Percentiles rank a stretch among this genome's conserved stretches.
Conservation (phyloP, 441 rosid species). For the Theobroma grandiflorum region DNA sequence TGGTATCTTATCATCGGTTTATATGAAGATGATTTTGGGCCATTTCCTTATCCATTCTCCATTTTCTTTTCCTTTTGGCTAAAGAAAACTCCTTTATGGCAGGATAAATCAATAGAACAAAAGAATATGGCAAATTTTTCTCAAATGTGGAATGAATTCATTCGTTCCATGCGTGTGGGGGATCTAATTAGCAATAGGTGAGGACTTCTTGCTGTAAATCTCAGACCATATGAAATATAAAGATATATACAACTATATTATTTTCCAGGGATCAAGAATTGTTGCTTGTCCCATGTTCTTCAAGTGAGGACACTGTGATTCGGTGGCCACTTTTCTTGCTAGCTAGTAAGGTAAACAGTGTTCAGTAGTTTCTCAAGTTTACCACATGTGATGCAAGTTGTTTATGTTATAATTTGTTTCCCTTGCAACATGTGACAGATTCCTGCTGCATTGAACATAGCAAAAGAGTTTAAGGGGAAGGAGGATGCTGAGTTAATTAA, state of each 20-base stretch:
- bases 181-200: conserved; percentile 91
- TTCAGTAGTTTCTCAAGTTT: conserved; percentile 24
- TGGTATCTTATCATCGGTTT: conserved; percentile 3
- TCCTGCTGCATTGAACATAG: conserved; percentile 97
- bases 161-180: conserved; percentile 81
- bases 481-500: conserved; percentile 76
- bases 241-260: conserved; percentile 15
- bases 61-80: conserved; percentile 22
- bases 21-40: conserved; percentile 15
- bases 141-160: conserved; percentile 92
- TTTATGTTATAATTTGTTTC: conserved; percentile 28
- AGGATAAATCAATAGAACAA: conserved; percentile 57
- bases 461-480: conserved; percentile 85
- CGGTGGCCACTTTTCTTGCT: conserved; percentile 98
- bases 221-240: conserved; percentile 25
- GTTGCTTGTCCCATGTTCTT: conserved; percentile 84
- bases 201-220: conserved; percentile 31
- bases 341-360: conserved; percentile 85
- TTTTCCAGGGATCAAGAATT: conserved; percentile 78
- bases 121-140: conserved; percentile 73
- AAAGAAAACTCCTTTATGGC: conserved; percentile 34
- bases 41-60: not conserved
- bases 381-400: conserved; percentile 19
- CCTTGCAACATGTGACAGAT: conserved; percentile 58
- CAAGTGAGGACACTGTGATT: conserved; percentile 62